Base-by-base conservation (phyloP, 768 basidiomycete genomes). In the Naganishia kalamii region DNA sequence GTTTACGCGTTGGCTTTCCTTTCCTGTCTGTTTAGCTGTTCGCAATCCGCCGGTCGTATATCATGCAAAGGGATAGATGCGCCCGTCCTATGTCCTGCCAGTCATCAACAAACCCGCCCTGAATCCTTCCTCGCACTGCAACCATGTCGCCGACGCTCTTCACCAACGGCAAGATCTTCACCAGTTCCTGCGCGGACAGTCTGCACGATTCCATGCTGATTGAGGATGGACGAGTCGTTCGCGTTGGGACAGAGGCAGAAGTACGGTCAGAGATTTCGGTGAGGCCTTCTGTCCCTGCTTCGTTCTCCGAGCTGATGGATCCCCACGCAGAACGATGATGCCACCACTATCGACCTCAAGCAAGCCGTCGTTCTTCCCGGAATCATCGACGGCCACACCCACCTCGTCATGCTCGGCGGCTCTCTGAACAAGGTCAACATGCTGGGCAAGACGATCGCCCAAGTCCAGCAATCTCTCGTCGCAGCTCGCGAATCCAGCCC, bases 361-460 rank as follows among this genome's bases (percentile, higher is more conserved):
- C 41, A 67, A n/a, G 17, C 21, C 19, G 65, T 69, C 27, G 54
- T 71, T 17, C 47, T 71, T 2, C 70, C 70, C 8, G 70, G 68
- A 15, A 44, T 71, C 60, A 65, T 71, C 37, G 70, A 71, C 44
- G 68, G 65, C 3, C 70, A 71, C 44, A 62, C 70, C 2, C 70
- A 71, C 35, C 64, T 71, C 5, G 63, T 52, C 46, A 65, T 67
- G 61, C 30, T 70, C 29, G 70, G 70, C 2, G 54, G 35, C 19
- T 37, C 49, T 32, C 46, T 68, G 46, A 52, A 47, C 32, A 47
- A 59, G 35, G 37, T 65, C 44, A 51, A 65, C 29, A 43, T 65
- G 21, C 30, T 60, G 30, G 41, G 65, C 13, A 21, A 43, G 13
- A 44, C 60, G 8, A 54, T 63, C 43, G 29, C 41, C 13, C 40